A percentile compares a stretch with the other conserved stretches of the same genome.
These are phyloP conservation scores for Blastobotrys ciferrii DNA, from an alignment of 1,139 yeast species.

Conservation along the genomic window DNA sequence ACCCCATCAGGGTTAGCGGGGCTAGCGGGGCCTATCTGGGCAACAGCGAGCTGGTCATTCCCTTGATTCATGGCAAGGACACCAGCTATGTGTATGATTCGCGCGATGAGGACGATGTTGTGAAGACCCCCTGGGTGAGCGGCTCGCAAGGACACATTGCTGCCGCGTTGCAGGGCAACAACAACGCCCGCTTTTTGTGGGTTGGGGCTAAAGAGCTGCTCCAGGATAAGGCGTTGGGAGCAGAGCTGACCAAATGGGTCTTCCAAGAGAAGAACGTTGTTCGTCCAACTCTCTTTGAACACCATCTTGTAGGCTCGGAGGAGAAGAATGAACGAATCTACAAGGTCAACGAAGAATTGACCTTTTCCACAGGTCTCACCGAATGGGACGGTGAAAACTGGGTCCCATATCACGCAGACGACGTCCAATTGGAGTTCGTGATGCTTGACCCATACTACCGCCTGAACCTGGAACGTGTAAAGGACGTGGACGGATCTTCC, in stretches of 20 bases:
- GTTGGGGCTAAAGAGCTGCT: slow-evolving; percentile 64
- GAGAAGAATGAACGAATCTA: slow-evolving; percentile 45
- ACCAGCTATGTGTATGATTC: slow-evolving; percentile 61
- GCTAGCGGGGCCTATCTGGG: slow-evolving; percentile 57
- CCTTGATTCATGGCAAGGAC: slow-evolving; percentile 65
- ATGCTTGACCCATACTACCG: slow-evolving; percentile 97
- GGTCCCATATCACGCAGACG: slow-evolving; percentile 63
- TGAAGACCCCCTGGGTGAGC: slow-evolving; percentile 59
- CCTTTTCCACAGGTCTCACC: slow-evolving; percentile 57
- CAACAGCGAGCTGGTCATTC: slow-evolving; percentile 63
- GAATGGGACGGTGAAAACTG: slow-evolving; percentile 63
- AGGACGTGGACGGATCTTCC: slow-evolving; percentile 27
- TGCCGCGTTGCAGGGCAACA: slow-evolving; percentile 79
- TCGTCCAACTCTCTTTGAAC: slow-evolving; percentile 53
- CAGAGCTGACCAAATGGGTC: slow-evolving; percentile 67
- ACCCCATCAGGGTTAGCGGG: slow-evolving; percentile 16
- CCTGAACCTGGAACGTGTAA: slow-evolving; percentile 41
- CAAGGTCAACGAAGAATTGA: slow-evolving; percentile 59
- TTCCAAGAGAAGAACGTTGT: slow-evolving; percentile 69
- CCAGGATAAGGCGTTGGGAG: slow-evolving; percentile 38
- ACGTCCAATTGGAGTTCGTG: slow-evolving; percentile 77
- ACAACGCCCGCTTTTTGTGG: slow-evolving; percentile 81
- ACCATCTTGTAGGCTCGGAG: slow-evolving; percentile 27
- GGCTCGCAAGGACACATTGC: slow-evolving; percentile 78
- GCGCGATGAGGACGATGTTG: slow-evolving; percentile 44